A percentile compares a stretch with the other conserved stretches of the same genome.
phyloP scores from a whole-genome alignment of 2,329 filamentous ascomycete genomes.

The Microdochium bolleyi region DNA sequence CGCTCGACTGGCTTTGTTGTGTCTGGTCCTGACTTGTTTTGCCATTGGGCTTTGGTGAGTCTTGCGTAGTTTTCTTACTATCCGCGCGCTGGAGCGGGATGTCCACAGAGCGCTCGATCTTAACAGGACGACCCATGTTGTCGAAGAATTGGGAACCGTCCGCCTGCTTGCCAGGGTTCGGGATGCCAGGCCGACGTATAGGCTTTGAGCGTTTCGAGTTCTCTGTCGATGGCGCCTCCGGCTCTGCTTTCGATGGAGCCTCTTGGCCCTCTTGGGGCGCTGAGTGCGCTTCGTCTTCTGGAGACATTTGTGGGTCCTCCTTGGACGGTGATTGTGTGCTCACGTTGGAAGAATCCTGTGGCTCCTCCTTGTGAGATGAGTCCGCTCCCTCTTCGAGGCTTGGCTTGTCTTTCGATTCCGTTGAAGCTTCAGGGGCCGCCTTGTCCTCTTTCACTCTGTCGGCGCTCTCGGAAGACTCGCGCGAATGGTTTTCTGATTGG shows the following conservation, averaged over 20 bases:
- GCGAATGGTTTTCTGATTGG: neutral
- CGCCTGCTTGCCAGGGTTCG: neutral
- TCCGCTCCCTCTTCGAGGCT: too few relatives aligned
- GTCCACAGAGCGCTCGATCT: slow-evolving; percentile 19
- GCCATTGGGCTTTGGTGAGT: neutral
- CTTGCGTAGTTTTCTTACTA: slow-evolving; percentile 1
- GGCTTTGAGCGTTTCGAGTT: neutral
- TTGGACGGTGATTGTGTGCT: too few relatives aligned
- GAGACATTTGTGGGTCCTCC: too few relatives aligned
- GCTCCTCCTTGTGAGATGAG: too few relatives aligned
- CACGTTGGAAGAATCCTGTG: too few relatives aligned
- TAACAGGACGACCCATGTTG: slow-evolving; percentile 20
- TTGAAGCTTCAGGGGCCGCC: too few relatives aligned
- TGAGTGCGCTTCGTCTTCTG: too few relatives aligned
- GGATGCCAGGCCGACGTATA: neutral
- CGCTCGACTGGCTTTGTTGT: slow-evolving; percentile 9
- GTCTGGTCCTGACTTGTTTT: slow-evolving; percentile 5
- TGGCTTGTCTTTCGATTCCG: too few relatives aligned
- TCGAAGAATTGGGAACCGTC: slow-evolving; percentile 10
- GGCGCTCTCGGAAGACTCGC: neutral
- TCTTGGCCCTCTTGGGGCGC: too few relatives aligned
- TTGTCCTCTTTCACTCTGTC: too few relatives aligned
- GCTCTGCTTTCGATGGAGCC: neutral
- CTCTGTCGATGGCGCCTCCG: neutral
- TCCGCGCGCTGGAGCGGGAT: slow-evolving; percentile 18